These are phyloP conservation scores for Pouteria glomerata DNA, from an alignment of 148 eudicot species.

Conservation along the genomic window DNA sequence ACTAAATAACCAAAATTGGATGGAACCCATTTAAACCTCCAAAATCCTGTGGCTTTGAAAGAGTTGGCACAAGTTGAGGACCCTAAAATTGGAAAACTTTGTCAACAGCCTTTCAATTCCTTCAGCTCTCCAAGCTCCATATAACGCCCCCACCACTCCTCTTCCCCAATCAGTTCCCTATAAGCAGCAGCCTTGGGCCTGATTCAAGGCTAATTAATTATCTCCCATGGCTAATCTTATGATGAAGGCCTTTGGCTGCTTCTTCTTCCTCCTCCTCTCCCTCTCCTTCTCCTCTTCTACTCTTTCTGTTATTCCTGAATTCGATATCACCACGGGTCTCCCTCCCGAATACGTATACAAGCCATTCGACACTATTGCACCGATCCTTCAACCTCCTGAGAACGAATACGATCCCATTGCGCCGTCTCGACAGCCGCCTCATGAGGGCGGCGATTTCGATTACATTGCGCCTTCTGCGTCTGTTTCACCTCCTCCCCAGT, in stretches of 20 bases:
- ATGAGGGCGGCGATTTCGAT: too few relatives aligned
- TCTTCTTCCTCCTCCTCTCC: constrained; percentile 26
- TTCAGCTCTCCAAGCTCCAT: not conserved
- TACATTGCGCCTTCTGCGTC: too few relatives aligned
- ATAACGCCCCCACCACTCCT: not conserved
- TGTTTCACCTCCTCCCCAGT: constrained; percentile 14
- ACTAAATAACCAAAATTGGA: too few relatives aligned
- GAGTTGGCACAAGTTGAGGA: not conserved
- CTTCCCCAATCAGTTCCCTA: not conserved
- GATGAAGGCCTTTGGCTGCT: constrained; percentile 26
- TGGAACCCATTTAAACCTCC: not conserved
- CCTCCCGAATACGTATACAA: not conserved
- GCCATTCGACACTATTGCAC: too few relatives aligned
- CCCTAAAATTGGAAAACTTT: not conserved
- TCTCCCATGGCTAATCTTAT: not conserved
- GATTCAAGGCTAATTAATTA: not conserved
- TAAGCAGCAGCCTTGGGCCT: constrained; percentile 12
- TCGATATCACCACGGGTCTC: too few relatives aligned
- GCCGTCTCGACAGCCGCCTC: too few relatives aligned
- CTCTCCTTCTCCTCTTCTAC: constrained; percentile 12
- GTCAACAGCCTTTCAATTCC: constrained; percentile 5
- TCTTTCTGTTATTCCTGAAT: too few relatives aligned
- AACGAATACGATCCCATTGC: too few relatives aligned
- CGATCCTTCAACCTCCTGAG: too few relatives aligned
- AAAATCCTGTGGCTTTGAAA: not conserved